These are phyloP conservation scores for Mycosphaerelloides madeirae DNA, from an alignment of 2,329 filamentous ascomycete genomes.

Conservation along the genomic window DNA sequence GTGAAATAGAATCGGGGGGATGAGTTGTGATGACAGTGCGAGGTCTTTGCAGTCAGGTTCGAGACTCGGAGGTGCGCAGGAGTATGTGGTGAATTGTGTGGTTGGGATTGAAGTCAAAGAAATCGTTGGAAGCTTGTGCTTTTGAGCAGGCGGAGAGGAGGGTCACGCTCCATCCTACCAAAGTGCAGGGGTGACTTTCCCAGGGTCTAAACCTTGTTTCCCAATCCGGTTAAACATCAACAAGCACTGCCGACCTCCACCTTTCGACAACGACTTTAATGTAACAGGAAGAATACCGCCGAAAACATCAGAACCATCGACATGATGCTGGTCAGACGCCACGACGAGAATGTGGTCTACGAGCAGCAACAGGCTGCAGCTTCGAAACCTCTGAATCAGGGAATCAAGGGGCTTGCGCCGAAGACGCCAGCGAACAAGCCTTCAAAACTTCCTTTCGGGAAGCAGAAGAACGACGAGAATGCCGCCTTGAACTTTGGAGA, in stretches of 20 bases:
- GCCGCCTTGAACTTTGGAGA: constrained; percentile 59
- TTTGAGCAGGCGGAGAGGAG: background rate
- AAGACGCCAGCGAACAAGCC: constrained; percentile 75
- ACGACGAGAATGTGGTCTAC: constrained; percentile 84
- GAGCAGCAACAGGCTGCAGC: constrained; percentile 66
- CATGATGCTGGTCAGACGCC: constrained; percentile 66
- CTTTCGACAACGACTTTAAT: background rate
- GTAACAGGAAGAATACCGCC: background rate
- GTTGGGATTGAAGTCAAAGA: background rate
- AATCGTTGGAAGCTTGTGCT: background rate
- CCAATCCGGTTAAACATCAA: background rate
- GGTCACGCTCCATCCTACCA: background rate
- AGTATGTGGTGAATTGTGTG: too few relatives aligned
- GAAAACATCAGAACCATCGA: background rate
- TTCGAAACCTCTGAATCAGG: constrained; percentile 67
- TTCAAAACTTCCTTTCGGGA: constrained; percentile 71
- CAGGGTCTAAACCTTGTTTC: background rate
- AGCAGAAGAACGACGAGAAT: constrained; percentile 78
- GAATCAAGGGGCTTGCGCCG: constrained; percentile 55
- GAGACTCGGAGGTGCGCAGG: too few relatives aligned
- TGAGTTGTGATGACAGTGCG: background rate
- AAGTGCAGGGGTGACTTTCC: background rate
- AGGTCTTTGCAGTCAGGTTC: too few relatives aligned
- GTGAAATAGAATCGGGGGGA: background rate
- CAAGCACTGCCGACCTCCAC: background rate